phyloP scores from a whole-genome alignment of 2,329 filamentous ascomycete genomes.

The Dactylellina haptotyla region DNA sequence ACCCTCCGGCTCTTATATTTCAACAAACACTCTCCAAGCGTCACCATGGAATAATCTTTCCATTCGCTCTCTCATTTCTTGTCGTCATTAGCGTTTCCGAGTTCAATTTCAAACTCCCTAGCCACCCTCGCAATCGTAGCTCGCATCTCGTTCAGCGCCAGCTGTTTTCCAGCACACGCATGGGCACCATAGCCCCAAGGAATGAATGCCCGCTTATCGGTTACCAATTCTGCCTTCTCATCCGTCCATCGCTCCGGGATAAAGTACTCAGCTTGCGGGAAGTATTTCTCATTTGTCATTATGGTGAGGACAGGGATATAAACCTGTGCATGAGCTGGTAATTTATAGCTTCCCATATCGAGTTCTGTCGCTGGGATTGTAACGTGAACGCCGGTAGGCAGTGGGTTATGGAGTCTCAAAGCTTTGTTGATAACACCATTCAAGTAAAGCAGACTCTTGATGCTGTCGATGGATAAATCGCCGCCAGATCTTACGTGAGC shows the following conservation, averaged over 20 bases:
- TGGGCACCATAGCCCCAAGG: conserved; percentile 42
- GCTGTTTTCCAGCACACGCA: conserved; percentile 49
- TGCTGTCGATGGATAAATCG: conserved; percentile 29
- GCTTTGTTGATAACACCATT: conserved; percentile 68
- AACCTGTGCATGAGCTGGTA: conserved; percentile 63
- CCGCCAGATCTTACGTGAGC: conserved; percentile 26
- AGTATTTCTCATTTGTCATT: conserved; percentile 64
- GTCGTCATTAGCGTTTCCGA: conserved; percentile 24
- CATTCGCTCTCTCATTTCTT: conserved; percentile 28
- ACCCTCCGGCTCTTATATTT: conserved; percentile 35
- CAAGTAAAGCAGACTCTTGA: conserved; percentile 64
- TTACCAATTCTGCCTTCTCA: conserved; percentile 26
- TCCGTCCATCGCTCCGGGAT: conserved; percentile 64
- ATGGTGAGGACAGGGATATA: conserved; percentile 64
- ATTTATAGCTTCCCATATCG: conserved; percentile 62
- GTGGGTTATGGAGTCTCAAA: conserved; percentile 66
- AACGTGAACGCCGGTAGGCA: conserved; percentile 66
- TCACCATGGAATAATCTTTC: conserved; percentile 46
- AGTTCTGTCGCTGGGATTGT: conserved; percentile 64
- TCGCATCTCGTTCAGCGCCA: conserved; percentile 50
- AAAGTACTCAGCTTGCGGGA: conserved; percentile 63
- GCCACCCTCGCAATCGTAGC: conserved; percentile 38
- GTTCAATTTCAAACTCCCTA: conserved; percentile 32
- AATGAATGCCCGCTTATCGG: conserved; percentile 39
- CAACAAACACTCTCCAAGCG: conserved; percentile 28